Evolutionary conservation across 495 filamentous ascomycete species (phyloP), one percentile per base, ranked within the genome.

Genomic region (Schizothecium vesticola): DNA sequence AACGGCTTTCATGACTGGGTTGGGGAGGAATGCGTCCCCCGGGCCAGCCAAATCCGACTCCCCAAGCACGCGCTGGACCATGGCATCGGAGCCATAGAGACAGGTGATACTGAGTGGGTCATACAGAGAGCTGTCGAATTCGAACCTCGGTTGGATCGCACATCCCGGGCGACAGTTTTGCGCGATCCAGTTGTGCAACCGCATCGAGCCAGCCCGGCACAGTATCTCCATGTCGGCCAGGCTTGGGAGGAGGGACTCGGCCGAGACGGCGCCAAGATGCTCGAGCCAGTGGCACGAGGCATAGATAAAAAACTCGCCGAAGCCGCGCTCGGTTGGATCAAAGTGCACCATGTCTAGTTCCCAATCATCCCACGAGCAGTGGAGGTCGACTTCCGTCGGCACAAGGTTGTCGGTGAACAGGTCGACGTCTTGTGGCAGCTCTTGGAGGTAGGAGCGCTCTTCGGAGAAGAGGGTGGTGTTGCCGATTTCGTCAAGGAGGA

Each of bases 91-190:
- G 24, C 66, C 58, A 16, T 65, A 65, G 24, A 68, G 57, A 16
- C 65, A 43, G 4, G 29, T 63, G 63, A 70, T 59, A 29, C 58
- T 61, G 23, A 69, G 60, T 2, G 56, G 69, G 51, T 70, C 68
- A 19, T 63, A 59, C 11, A 67, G 23, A 4, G 7, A 23, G 23
- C 26, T 25, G 62, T 59, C 64, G 21, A 71, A 69, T 3, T 21
- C 28, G 58, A 68, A 68, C 22, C 69, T 31, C 10, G 69, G 56
- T 43, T 59, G 62, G 26, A 65, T 13, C 0, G 62, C 51, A 60
- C 65, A 71, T 23, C 63, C 66, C n/a, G 65, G 65, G 24, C 69
- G 69, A 31, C 43, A 58, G 62, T 71, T 65, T 29, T 71, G 66
- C 12, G 36, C 58, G 1, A 59, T 71, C 69, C 66, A 68, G 65